phyloP scores from a whole-genome alignment of 2,329 filamentous ascomycete species.

The Apiospora kogelbergensis region DNA sequence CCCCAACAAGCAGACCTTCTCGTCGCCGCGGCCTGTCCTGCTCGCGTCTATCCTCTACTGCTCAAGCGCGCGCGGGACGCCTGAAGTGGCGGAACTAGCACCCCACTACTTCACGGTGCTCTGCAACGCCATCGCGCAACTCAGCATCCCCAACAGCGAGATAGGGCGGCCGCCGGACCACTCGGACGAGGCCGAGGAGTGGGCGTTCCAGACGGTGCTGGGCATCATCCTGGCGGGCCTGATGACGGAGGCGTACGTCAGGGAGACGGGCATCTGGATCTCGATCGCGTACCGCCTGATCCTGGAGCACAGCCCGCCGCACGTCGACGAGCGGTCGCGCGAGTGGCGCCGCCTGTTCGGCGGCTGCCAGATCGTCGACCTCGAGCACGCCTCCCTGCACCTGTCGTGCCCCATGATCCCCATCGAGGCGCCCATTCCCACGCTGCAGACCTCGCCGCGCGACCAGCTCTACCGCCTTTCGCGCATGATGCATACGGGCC shows the following conservation, averaged over 20 bases:
- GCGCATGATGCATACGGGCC: constrained; percentile 44
- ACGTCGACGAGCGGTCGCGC: constrained; percentile 35
- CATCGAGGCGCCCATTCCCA: constrained; percentile 36
- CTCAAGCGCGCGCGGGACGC: constrained; percentile 33
- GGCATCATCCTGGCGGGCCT: constrained; percentile 42
- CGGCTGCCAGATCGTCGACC: constrained; percentile 40
- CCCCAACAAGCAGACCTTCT: constrained; percentile 41
- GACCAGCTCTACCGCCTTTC: constrained; percentile 42
- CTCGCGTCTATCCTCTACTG: constrained; percentile 45
- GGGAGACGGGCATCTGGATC: constrained; percentile 44
- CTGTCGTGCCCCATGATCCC: constrained; percentile 42
- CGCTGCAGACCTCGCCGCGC: constrained; percentile 36
- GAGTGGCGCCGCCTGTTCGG: constrained; percentile 42
- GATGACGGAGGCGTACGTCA: constrained; percentile 40
- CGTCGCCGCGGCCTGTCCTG: constrained; percentile 40
- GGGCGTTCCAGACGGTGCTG: constrained; percentile 42
- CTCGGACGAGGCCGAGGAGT: constrained; percentile 32
- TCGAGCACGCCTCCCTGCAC: constrained; percentile 44
- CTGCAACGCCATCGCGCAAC: constrained; percentile 39
- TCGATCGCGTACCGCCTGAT: constrained; percentile 41
- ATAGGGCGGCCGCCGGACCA: constrained; percentile 24
- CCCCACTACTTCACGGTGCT: constrained; percentile 39
- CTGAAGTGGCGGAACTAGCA: constrained; percentile 34
- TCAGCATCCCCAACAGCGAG: constrained; percentile 35
- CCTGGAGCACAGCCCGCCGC: constrained; percentile 40